A percentile compares a stretch with the other conserved stretches of the same genome.
Evolutionary conservation across 2,329 filamentous ascomycete genomes (phyloP).

Genomic region (Fusarium napiforme): DNA sequence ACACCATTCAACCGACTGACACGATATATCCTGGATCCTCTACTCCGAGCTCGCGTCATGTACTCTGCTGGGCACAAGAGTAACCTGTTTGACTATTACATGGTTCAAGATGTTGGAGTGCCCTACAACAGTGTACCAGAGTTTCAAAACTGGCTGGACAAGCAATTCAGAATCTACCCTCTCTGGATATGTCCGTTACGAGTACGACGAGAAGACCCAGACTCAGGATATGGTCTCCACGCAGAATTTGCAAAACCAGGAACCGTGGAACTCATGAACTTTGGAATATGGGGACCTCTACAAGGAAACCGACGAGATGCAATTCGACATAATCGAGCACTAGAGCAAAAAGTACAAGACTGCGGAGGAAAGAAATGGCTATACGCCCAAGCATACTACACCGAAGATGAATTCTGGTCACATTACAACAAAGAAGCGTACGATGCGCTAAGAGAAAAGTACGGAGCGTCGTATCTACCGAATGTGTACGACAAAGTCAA

Average conservation of each 20-base stretch:
- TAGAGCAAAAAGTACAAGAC: constrained; percentile 69
- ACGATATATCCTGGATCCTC: constrained; percentile 68
- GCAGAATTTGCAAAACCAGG: constrained; percentile 55
- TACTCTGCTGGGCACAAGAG: constrained; percentile 73
- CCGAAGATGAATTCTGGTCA: constrained; percentile 74
- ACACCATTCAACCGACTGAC: constrained; percentile 74
- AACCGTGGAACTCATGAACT: constrained; percentile 63
- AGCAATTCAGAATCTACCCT: constrained; percentile 60
- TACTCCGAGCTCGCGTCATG: constrained; percentile 72
- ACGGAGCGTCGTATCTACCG: constrained; percentile 68
- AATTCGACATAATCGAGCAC: constrained; percentile 65
- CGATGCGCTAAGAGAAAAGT: constrained; percentile 66
- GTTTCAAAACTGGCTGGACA: constrained; percentile 62
- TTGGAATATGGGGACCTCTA: constrained; percentile 70
- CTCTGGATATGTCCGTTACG: constrained; percentile 67
- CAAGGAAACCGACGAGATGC: constrained; percentile 57
- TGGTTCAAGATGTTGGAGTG: constrained; percentile 72
- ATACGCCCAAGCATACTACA: constrained; percentile 76
- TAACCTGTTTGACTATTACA: constrained; percentile 67
- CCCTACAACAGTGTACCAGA: constrained; percentile 55
- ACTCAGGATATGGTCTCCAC: constrained; percentile 59
- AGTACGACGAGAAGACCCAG: constrained; percentile 54
- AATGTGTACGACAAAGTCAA: constrained; percentile 76
- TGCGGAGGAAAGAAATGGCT: constrained; percentile 75
- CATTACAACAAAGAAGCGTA: constrained; percentile 71